Conservation (phyloP, 2,329 filamentous ascomycete species). For the Colletotrichum sp. region DNA sequence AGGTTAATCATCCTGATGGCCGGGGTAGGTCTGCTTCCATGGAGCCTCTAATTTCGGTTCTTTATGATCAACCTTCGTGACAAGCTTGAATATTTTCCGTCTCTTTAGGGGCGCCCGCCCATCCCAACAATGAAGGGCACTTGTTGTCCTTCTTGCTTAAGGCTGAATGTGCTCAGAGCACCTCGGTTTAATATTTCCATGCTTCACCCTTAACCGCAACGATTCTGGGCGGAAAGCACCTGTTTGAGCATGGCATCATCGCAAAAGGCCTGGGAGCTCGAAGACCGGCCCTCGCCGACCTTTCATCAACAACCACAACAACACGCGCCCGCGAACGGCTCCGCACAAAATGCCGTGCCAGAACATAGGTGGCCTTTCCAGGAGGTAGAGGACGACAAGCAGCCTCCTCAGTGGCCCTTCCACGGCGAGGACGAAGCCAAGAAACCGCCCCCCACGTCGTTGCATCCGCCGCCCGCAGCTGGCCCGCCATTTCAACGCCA, state of each 20-base stretch:
- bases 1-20: not conserved
- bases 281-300: not conserved
- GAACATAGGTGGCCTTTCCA: not conserved
- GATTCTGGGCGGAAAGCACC: not conserved
- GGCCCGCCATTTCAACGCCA: not conserved
- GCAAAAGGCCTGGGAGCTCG: conserved; percentile 1
- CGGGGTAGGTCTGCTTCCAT: not conserved
- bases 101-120: not conserved
- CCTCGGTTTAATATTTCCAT: not conserved
- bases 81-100: not conserved
- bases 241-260: not conserved
- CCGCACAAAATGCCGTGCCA: not conserved
- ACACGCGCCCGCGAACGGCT: not conserved
- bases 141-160: not conserved
- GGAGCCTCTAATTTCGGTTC: conserved; percentile 7
- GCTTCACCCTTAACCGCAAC: not conserved
- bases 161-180: not conserved
- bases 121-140: not conserved
- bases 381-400: not conserved
- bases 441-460: not conserved
- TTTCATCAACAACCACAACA: not conserved
- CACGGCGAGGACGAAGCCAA: not conserved
- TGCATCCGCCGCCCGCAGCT: not conserved
- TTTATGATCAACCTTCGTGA: not conserved
- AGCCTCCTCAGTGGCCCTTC: not conserved